Evolutionary conservation across 768 basidiomycete genomes (phyloP).

Genomic region (Calocera viscosa): DNA sequence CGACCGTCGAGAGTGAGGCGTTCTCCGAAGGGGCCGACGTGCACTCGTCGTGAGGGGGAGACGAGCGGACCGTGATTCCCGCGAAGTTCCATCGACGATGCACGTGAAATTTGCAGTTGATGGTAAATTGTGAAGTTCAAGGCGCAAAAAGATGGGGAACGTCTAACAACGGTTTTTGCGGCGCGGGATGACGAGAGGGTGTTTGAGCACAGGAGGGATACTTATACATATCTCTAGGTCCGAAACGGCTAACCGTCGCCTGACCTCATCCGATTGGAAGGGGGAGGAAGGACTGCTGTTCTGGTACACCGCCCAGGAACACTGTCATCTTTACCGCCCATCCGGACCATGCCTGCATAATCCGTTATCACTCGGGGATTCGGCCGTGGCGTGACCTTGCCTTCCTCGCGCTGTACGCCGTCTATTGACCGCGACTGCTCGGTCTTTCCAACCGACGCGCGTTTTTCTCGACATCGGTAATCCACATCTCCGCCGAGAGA

Average conservation of each 20-base stretch:
- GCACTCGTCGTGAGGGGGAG: neutral
- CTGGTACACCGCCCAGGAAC: neutral
- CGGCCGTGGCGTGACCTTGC: neutral
- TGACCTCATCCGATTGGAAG: conserved; percentile 3
- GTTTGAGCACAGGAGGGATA: neutral
- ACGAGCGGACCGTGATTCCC: neutral
- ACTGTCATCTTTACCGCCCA: neutral
- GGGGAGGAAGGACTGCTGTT: neutral
- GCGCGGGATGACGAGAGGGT: neutral
- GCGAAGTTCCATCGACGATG: neutral
- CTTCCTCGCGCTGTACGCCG: neutral
- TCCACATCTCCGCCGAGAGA: neutral
- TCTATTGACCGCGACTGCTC: neutral
- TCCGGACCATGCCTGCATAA: neutral
- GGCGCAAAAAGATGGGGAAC: no score
- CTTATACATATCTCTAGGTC: neutral
- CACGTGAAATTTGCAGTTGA: no score
- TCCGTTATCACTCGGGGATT: neutral
- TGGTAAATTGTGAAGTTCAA: no score
- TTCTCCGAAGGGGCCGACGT: neutral
- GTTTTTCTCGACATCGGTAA: neutral
- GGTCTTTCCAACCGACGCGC: neutral
- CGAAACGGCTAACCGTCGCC: neutral
- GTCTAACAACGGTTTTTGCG: neutral
- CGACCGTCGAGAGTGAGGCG: neutral